These are phyloP conservation scores for Phytopythium helicoides DNA, from an alignment of 352 stramenopile species.

Conservation along the genomic window DNA sequence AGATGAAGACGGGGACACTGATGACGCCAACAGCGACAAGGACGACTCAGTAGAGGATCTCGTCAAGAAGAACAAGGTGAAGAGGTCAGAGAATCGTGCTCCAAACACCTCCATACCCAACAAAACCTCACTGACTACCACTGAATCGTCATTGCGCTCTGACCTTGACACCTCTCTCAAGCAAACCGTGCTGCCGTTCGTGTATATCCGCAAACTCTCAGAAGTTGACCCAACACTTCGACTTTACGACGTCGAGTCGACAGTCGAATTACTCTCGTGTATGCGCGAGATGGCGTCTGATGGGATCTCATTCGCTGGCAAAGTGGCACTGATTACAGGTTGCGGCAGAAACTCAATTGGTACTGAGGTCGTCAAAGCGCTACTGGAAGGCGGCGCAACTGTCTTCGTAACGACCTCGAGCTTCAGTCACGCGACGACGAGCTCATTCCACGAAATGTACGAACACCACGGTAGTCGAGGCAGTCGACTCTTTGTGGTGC, in stretches of 20 bases:
- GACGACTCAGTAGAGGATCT: constrained; percentile 8
- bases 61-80: background rate
- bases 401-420: constrained; percentile 87
- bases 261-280: constrained; percentile 67
- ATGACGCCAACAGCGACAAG: constrained; percentile 32
- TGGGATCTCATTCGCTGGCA: constrained; percentile 80
- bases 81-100: constrained; percentile 24
- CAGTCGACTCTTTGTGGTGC: constrained; percentile 76
- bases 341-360: constrained; percentile 86
- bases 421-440: constrained; percentile 54
- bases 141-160: constrained; percentile 41
- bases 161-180: constrained; percentile 62
- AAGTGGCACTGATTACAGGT: constrained; percentile 84
- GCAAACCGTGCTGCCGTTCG: constrained; percentile 63
- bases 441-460: constrained; percentile 77
- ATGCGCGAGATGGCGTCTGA: constrained; percentile 85
- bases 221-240: constrained; percentile 76
- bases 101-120: too few relatives aligned
- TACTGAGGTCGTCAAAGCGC: constrained; percentile 77
- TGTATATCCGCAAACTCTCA: constrained; percentile 75
- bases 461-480: constrained; percentile 81
- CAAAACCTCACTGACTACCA: constrained; percentile 53
- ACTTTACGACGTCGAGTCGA: constrained; percentile 80
- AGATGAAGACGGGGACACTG: constrained; percentile 23
- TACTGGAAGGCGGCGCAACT: constrained; percentile 81